Conservation (phyloP, 768 basidiomycete genomes). For the Suillus placidus region DNA sequence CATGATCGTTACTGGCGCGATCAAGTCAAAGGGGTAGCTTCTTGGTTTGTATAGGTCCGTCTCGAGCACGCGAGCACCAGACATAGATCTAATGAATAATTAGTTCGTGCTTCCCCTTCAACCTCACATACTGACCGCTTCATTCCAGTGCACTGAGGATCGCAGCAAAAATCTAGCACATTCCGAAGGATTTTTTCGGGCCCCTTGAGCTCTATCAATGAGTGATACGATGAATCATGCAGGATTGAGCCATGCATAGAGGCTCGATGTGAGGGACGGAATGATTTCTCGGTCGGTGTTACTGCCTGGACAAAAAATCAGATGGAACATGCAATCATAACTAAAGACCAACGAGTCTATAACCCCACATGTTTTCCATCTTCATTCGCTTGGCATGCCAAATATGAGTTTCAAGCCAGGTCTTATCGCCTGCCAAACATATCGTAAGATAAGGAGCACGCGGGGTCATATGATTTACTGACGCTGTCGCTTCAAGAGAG, state of each 20-base stretch:
- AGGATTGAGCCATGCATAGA: slow-evolving; percentile 82
- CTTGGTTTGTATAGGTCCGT: slow-evolving; percentile 66
- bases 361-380: slow-evolving; percentile 93
- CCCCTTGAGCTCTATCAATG: slow-evolving; percentile 74
- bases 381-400: slow-evolving; percentile 98
- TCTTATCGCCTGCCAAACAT: slow-evolving; percentile 65
- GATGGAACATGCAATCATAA: background rate
- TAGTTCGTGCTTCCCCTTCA: background rate
- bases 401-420: slow-evolving; percentile 94
- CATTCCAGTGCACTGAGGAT: slow-evolving; percentile 67
- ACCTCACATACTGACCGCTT: slow-evolving; percentile 47
- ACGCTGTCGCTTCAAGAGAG: slow-evolving; percentile 78
- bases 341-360: slow-evolving; percentile 65
- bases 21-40: slow-evolving; percentile 67
- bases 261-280: slow-evolving; percentile 89
- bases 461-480: slow-evolving; percentile 17
- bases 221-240: slow-evolving; percentile 88
- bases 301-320: slow-evolving; percentile 54
- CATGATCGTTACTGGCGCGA: slow-evolving; percentile 72
- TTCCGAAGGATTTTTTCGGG: slow-evolving; percentile 54
- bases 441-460: background rate
- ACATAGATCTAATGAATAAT: slow-evolving; percentile 50
- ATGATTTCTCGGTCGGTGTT: slow-evolving; percentile 89
- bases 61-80: slow-evolving; percentile 67
- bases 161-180: slow-evolving; percentile 59